Base-by-base conservation (phyloP, 176 grass and related monocot genomes). In the Bromus sterilis region DNA sequence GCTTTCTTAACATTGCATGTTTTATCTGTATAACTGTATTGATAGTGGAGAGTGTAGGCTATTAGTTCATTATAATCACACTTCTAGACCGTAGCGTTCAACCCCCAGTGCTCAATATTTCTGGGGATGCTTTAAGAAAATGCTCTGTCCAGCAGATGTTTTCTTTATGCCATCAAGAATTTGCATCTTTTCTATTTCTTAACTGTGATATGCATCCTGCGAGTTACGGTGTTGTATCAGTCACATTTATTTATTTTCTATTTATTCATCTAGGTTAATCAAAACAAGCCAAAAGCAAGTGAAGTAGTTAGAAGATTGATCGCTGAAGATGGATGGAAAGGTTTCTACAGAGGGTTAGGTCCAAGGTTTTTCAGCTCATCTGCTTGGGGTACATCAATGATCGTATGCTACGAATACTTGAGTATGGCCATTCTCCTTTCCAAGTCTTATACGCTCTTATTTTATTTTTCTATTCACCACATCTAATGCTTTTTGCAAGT, bases 361-460 rank as follows among this genome's bases (percentile, higher is more conserved):
- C 93, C 96, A 81, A 90, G 96, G 23, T 91, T 99, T 85, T 85
- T 99, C 86, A 99, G 96, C 87, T 95, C 92, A 90, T 95, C 96
- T 66, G 96, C 93, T 64, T 99, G 96, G 96, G 96, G 96, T 44
- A 99, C 96, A 35, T 85, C 93, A 39, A 95, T 95, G 96, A 95
- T 99, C 51, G 96, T 99, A 83, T 88, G 93, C 89, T 99, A 99
- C 35, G 93, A 99, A 83, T 99, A 91, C 67, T 58, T 99, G 66
- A 99, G 96, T 99, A 99, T 63, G 88, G 28, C 21, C 20, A 3
- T 14, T 9, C 28, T 53, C 41, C 56, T 89, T 34, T 71, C 58
- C 60, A 36, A 77, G 40, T 82, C 29, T 74, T 7, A 3, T 80
- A 57, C 33, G 5, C 31, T 82, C 8, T 67, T 7, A 1, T 61